Conservation (phyloP, 1,139 yeast genomes). For the Ogataea hybrid region DNA sequence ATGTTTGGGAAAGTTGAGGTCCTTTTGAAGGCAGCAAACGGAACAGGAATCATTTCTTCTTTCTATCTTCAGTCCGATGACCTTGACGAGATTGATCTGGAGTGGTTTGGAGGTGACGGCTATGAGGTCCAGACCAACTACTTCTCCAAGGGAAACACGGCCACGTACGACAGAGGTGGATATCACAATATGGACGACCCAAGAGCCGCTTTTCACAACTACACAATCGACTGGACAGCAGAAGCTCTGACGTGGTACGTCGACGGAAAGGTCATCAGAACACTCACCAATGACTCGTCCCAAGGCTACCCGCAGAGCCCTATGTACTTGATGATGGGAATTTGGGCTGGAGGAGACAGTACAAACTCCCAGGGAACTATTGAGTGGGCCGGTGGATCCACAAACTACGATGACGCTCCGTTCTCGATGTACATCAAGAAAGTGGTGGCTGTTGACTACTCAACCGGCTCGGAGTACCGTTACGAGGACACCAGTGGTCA, state of each 20-base stretch:
- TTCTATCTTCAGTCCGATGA: constrained; percentile 84
- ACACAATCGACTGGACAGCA: constrained; percentile 79
- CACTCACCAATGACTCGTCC: constrained; percentile 37
- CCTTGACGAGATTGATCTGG: constrained; percentile 82
- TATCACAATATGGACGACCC: constrained; percentile 60
- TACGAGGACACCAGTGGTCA: constrained; percentile 65
- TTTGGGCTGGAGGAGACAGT: constrained; percentile 61
- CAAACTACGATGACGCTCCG: constrained; percentile 50
- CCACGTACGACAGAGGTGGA: constrained; percentile 76
- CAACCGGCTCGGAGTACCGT: constrained; percentile 67
- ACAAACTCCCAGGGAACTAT: constrained; percentile 49
- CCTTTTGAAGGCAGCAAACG: constrained; percentile 66
- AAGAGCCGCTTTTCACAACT: constrained; percentile 63
- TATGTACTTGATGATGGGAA: constrained; percentile 44
- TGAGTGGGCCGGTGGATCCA: constrained; percentile 57
- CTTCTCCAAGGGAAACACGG: constrained; percentile 75
- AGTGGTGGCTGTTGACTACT: constrained; percentile 70
- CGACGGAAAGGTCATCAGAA: constrained; percentile 44
- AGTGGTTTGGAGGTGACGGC: constrained; percentile 77
- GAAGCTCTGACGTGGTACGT: constrained; percentile 49
- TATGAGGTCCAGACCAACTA: constrained; percentile 75
- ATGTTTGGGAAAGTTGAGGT: constrained; percentile 87
- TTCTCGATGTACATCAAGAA: constrained; percentile 62
- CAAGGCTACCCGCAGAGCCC: constrained; percentile 53
- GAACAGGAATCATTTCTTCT: constrained; percentile 75